These are phyloP conservation scores for Penicillium salamii DNA, from an alignment of 495 filamentous ascomycete species.

Conservation along the genomic window DNA sequence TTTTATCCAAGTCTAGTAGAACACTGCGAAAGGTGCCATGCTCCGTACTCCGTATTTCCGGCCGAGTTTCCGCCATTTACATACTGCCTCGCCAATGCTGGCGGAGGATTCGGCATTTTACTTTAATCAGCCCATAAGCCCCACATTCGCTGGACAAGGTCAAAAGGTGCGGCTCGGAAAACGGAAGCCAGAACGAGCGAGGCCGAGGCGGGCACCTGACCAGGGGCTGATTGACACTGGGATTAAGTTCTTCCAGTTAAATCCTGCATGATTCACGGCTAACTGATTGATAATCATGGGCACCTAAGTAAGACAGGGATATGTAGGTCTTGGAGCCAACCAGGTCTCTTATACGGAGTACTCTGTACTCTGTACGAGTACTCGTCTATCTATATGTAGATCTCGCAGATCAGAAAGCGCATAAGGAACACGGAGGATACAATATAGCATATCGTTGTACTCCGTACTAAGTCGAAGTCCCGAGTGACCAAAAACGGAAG, in stretches of 20 bases:
- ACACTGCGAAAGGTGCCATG: too few relatives aligned
- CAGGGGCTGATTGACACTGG: background rate
- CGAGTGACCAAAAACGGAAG: constrained; percentile 19
- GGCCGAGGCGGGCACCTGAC: constrained; percentile 20
- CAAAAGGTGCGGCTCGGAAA: constrained; percentile 24
- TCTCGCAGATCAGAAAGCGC: too few relatives aligned
- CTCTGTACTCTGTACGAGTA: too few relatives aligned
- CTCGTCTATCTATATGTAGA: too few relatives aligned
- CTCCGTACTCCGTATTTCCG: background rate
- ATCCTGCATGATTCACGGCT: background rate
- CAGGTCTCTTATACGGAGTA: too few relatives aligned
- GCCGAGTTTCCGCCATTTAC: background rate
- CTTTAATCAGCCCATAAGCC: constrained; percentile 1
- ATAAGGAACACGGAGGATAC: too few relatives aligned
- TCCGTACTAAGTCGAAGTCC: too few relatives aligned
- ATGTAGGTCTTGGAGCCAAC: too few relatives aligned
- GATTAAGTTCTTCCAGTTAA: background rate
- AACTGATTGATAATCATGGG: background rate
- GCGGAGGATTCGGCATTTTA: background rate
- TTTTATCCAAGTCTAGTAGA: too few relatives aligned
- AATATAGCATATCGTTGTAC: too few relatives aligned
- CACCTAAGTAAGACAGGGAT: too few relatives aligned
- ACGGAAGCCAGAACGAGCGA: constrained; percentile 5
- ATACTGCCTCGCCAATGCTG: too few relatives aligned
- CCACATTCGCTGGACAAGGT: background rate